Base-by-base conservation (phyloP, 2,329 filamentous ascomycete species). In the Macrophomina tecta region DNA sequence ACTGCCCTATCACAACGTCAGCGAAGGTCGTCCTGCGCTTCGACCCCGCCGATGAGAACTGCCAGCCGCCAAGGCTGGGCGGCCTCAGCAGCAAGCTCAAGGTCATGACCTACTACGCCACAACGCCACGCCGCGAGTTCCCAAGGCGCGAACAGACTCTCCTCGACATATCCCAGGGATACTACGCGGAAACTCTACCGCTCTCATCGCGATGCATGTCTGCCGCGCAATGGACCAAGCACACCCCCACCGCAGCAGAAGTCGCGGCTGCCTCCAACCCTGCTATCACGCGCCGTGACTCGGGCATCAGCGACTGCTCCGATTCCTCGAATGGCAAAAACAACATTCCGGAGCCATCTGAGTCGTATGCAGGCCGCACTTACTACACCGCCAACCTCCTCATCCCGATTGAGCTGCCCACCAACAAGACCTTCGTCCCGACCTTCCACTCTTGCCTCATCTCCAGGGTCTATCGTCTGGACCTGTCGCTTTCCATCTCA, bases 361-460 rank as follows among this genome's bases (percentile, higher is more conserved):
- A 78, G 2, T 79, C 78, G 62, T 74, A 75, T 7, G 73, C 73
- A 48, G 81, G 81, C 30, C 75, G 77, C 5, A 73, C 73, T 16
- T 89, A 85, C 77, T 91, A 90, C 77, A 88, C 86, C 2, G 83
- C 89, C 6, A 81, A 81, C n/a, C 79, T 92, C 42, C 74, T 90
- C 1, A 85, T 91, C 1, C 90, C 90, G 0, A 80, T 91, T 72
- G 83, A 84, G 0, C 82, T 91, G 0, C 89, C 90, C 0, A 72
- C 74, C n/a, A 80, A 80, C 69, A 90, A 89, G 71, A 79, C 83
- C 32, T 90, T 90, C 74, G 79, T 90, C 23, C 90, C 90, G 1
- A 89, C 89, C 2, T 92, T 92, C 78, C 87, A 91, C 79, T 84
- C 85, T 46, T 92, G 90, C 75, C 83, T 91, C 64, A 79, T 88